A percentile compares a stretch with the other conserved stretches of the same genome.
Conservation (phyloP, 2,329 filamentous ascomycete genomes). For the Zymoseptoria tritici region DNA sequence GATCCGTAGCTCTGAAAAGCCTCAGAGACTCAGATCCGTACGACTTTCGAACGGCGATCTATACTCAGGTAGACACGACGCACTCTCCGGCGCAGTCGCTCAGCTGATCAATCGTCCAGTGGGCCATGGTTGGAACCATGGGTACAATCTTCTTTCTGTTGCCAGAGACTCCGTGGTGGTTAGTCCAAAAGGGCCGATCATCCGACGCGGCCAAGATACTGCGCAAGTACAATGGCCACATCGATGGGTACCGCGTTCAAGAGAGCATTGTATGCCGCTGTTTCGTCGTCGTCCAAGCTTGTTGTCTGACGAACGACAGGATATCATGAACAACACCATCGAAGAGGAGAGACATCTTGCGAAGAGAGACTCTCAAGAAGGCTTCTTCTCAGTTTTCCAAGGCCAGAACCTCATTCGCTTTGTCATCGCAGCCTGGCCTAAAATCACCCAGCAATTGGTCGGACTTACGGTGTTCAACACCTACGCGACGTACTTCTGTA, state of each 20-base stretch:
- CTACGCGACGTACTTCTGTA: conserved; percentile 35
- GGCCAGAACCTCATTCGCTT: conserved; percentile 34
- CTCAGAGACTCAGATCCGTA: conserved; percentile 25
- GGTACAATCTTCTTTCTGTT: conserved; percentile 33
- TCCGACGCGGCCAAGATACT: conserved; percentile 28
- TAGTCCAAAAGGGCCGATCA: conserved; percentile 6
- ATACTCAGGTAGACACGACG: conserved; percentile 31
- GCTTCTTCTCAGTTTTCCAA: conserved; percentile 31
- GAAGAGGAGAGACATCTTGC: conserved; percentile 28
- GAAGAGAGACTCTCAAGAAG: conserved; percentile 16
- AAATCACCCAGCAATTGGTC: conserved; percentile 36
- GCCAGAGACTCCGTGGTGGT: conserved; percentile 34
- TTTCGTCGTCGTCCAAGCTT: not conserved
- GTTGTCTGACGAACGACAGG: conserved; percentile 3
- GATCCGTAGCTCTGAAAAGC: conserved; percentile 35
- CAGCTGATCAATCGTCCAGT: conserved; percentile 13
- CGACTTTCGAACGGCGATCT: conserved; percentile 36
- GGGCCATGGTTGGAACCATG: conserved; percentile 40
- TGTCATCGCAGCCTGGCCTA: conserved; percentile 35
- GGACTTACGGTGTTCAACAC: conserved; percentile 35
- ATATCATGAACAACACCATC: conserved; percentile 32
- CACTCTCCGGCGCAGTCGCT: not conserved
- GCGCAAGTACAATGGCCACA: conserved; percentile 21
- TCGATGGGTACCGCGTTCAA: conserved; percentile 29
- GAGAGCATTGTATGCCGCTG: conserved; percentile 22